Conservation (phyloP, 768 basidiomycete species). For the Crepidotus variabilis region DNA sequence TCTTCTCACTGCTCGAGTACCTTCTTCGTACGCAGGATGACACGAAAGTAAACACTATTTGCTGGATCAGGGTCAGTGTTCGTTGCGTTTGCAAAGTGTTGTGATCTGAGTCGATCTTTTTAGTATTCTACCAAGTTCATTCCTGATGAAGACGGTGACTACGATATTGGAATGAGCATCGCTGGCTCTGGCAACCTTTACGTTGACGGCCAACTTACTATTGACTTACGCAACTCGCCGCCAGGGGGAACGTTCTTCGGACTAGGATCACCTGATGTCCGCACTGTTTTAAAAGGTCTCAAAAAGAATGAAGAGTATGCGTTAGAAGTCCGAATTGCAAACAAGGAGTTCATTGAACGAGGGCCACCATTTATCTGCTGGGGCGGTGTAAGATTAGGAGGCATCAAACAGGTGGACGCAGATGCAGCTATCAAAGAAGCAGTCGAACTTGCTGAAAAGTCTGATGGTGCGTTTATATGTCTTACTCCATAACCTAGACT, state of each 20-base stretch:
- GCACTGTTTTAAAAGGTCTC: conserved; percentile 29
- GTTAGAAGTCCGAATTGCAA: conserved; percentile 34
- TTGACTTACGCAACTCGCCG: conserved; percentile 42
- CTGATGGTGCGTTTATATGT: conserved; percentile 30
- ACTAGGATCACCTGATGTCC: conserved; percentile 37
- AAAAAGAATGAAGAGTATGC: conserved; percentile 39
- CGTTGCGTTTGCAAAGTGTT: neutral
- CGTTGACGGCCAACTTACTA: conserved; percentile 41
- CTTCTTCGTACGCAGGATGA: conserved; percentile 23
- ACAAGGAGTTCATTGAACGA: conserved; percentile 28
- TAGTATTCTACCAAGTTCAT: conserved; percentile 41
- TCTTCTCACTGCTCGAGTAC: neutral
- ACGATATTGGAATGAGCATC: conserved; percentile 44
- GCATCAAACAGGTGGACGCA: conserved; percentile 25
- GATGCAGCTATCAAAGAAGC: conserved; percentile 40
- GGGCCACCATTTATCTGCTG: conserved; percentile 34
- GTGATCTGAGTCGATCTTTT: neutral
- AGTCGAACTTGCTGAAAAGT: conserved; percentile 30
- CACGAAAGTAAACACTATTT: conserved; percentile 35
- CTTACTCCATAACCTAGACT: neutral
- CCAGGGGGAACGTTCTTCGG: conserved; percentile 40
- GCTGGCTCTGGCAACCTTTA: conserved; percentile 47
- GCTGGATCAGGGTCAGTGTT: conserved; percentile 36
- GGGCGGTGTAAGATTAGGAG: conserved; percentile 38
- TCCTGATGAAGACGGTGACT: conserved; percentile 49